Evolutionary conservation across 2,329 filamentous ascomycete species (phyloP), one percentile per base, ranked within the genome.

Genomic region (Ascocoryne sarcoides): DNA sequence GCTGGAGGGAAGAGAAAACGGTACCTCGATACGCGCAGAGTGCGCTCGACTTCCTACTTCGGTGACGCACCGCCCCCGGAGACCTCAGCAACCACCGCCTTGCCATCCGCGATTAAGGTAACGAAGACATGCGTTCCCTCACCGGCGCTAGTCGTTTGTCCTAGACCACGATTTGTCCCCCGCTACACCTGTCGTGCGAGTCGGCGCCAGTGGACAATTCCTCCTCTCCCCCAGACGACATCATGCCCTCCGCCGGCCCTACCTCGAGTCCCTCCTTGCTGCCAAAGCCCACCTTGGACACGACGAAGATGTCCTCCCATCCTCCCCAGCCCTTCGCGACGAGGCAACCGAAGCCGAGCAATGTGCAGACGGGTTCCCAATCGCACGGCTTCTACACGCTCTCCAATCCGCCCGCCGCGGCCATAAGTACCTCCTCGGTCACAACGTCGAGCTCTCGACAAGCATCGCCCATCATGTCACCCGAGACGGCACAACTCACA

Each of bases 401-500:
- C 37, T 62, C 64, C 36, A 63, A 64, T 21, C 55, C 70, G 30
- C 70, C 73, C 23, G 58, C 64, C 29, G 77, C 74, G 26, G 68
- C 73, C 45, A 65, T 74, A 50, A 76, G 72, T 62, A 64, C 67
- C 40, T 76, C 74, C 14, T 73, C 75, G 19, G 63, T 70, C 42
- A 67, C 73, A 31, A 59, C 57, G 16, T 74, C 75, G 40, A 72
- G 65, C 54, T 73, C 72, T 10, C 66, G 66, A 42, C 68, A 74
- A 51, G 65, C 65, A 44, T 80, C 76, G 4, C 75, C 76, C 39
- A 63, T 70, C 55, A 69, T 76, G 66, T 72, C 73, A 28, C 70
- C 75, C 10, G 71, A 74, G 16, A 63, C 67, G 2, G 61, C 66
- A 26, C 54, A 59, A 35, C 62, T 71, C 33, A 63, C 73, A 48